Percentiles rank a stretch among this genome's conserved stretches.
These are phyloP conservation scores for Excoecaria cochinchinensis DNA, from an alignment of 345 rosid species.

Conservation along the genomic window DNA sequence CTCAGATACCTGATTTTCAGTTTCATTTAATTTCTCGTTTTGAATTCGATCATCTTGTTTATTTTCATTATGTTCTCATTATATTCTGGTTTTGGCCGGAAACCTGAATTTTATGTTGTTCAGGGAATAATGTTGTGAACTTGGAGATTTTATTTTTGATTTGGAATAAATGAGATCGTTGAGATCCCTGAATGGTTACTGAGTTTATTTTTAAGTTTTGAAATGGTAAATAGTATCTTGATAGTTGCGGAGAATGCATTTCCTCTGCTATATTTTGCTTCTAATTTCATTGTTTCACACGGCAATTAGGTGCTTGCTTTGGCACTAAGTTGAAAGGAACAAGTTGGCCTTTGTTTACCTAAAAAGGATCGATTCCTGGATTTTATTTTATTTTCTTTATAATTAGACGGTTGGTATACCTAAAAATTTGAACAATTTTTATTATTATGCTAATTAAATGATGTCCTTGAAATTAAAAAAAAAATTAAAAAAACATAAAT, in stretches of 20 bases:
- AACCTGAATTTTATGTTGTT: not conserved
- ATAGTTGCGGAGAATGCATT: not conserved
- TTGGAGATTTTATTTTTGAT: not conserved
- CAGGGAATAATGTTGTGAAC: conserved; percentile 7
- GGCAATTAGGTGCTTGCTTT: not conserved
- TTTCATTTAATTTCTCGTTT: not conserved
- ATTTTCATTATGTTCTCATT: not conserved
- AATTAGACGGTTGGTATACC: not conserved
- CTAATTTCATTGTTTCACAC: not conserved
- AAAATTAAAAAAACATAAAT: no score
- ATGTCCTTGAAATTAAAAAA: no score
- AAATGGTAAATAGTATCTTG: not conserved
- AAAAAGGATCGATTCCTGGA: no score
- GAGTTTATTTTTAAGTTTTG: not conserved
- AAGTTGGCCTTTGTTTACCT: not conserved
- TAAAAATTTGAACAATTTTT: not conserved
- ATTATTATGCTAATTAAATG: no score
- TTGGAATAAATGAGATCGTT: not conserved
- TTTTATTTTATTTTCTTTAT: not conserved
- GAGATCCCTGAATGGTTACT: not conserved
- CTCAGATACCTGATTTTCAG: not conserved
- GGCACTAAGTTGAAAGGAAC: not conserved
- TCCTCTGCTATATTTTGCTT: not conserved
- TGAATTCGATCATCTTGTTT: not conserved
- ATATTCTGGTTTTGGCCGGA: not conserved